Conservation (phyloP, 495 filamentous ascomycete species). For the Lichina pygmaea region DNA sequence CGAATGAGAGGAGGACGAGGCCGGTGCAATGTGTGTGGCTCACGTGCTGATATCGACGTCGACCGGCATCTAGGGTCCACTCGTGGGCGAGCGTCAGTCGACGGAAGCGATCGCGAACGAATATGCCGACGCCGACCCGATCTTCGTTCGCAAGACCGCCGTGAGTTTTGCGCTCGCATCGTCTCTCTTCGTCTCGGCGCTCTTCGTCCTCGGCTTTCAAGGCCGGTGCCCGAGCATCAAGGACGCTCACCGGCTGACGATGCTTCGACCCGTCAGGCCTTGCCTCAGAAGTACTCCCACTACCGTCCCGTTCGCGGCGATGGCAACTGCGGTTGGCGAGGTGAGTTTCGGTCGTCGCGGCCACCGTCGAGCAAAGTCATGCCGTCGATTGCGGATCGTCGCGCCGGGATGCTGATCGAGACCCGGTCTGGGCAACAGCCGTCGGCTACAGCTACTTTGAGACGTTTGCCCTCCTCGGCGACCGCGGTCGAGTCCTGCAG, state of each 20-base stretch:
- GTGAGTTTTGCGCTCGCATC: slow-evolving; percentile 22
- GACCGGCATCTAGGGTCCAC: slow-evolving; percentile 26
- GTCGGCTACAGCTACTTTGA: slow-evolving; percentile 88
- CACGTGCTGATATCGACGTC: not conserved
- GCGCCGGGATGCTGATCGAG: not conserved
- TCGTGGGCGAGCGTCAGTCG: slow-evolving; percentile 52
- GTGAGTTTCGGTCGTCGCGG: slow-evolving; percentile 21
- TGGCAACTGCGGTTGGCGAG: slow-evolving; percentile 95
- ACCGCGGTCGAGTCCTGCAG: slow-evolving; percentile 31
- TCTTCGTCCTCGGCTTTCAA: not conserved
- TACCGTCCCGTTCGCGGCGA: slow-evolving; percentile 76
- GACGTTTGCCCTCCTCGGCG: slow-evolving; percentile 37
- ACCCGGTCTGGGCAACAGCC: slow-evolving; percentile 20
- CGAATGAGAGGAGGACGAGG: not conserved
- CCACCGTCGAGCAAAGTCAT: not conserved
- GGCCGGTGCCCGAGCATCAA: not conserved
- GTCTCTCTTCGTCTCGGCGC: not conserved
- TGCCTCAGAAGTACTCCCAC: slow-evolving; percentile 63
- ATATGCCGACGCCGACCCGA: slow-evolving; percentile 74
- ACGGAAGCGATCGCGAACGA: slow-evolving; percentile 59
- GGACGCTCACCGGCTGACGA: not conserved
- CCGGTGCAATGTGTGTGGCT: too few relatives aligned
- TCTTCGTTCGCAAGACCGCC: slow-evolving; percentile 60
- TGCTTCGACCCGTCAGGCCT: slow-evolving; percentile 22
- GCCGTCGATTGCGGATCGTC: not conserved